A percentile compares a stretch with the other conserved stretches of the same genome.
Conservation (phyloP, 352 stramenopile species). For the Phytophthora uliginosa region DNA sequence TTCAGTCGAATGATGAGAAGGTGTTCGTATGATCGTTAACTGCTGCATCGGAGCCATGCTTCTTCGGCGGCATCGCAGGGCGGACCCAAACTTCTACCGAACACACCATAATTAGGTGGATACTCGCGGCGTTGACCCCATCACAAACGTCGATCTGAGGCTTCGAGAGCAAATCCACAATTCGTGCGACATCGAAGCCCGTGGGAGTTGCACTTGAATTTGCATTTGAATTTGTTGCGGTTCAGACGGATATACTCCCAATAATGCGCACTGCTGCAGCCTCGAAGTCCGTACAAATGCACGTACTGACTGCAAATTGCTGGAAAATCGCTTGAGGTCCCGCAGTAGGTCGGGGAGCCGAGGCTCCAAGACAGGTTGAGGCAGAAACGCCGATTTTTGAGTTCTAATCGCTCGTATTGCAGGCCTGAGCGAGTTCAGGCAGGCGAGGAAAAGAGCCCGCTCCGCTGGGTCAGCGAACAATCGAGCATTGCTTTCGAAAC, state of each 20-base stretch:
- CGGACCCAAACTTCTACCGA: conserved; percentile 16
- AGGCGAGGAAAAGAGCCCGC: conserved; percentile 26
- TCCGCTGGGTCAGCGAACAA: conserved; percentile 31
- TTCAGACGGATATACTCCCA: too few species aligned
- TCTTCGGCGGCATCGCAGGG: conserved; percentile 23
- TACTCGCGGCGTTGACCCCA: conserved; percentile 14
- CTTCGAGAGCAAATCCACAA: background rate
- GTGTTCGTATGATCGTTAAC: background rate
- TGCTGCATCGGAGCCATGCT: conserved; percentile 32
- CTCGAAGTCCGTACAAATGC: conserved; percentile 9
- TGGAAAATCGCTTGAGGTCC: background rate
- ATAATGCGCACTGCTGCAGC: background rate
- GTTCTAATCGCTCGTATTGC: conserved; percentile 21
- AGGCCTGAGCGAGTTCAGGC: conserved; percentile 36
- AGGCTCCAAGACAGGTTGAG: conserved; percentile 2
- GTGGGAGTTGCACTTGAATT: too few species aligned
- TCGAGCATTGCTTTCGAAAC: conserved; percentile 31
- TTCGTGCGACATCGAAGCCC: conserved; percentile 4
- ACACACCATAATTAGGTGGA: background rate
- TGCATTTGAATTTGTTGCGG: too few species aligned
- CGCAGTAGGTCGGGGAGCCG: background rate
- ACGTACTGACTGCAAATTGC: conserved; percentile 5
- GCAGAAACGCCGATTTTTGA: background rate
- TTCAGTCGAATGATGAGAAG: background rate
- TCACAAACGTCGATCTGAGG: conserved; percentile 9